Base-by-base conservation (phyloP, 176 grass and related monocot genomes). In the Bromus sterilis region DNA sequence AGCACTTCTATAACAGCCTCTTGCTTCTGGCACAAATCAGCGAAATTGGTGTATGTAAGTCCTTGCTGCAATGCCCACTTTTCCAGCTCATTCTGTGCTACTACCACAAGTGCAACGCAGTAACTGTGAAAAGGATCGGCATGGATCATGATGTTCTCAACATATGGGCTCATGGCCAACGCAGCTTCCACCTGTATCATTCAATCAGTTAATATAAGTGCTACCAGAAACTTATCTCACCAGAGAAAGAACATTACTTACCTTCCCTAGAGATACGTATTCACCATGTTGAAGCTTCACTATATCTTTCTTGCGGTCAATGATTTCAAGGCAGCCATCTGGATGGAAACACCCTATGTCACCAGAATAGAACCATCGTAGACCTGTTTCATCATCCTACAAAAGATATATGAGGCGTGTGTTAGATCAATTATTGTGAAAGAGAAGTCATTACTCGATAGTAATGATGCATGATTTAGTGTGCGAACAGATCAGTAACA, bases 241-340 rank as follows among this genome's bases (percentile, higher is more conserved):
- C 51, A 78, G 71, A 89, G 35, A 24, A 82, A 60, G 41, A 71
- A 78, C 21, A 71, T 29, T 48, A 32, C 14, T 25, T 73, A 99
- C 96, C 96, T 99, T 99, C 61, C 96, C 96, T 0, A 95, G 77
- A 86, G 93, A 99, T 71, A 99, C 86, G 76, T 99, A 99, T 99
- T 99, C 96, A 33, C 96, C 96, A 84, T 93, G 96, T 57, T 93
- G 91, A 79, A 99, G 96, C 77, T 99, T 99, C 59, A 99, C 96
- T 41, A 99, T 95, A 79, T 99, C 96, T 82, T 99, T 99, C 75
- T 99, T 99, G 28, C 93, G 86, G 76, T 99, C 93, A 78, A 99
- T 93, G 46, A 99, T 95, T 89, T 95, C 96, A 77, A 99, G 93
- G 80, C 93, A 95, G 28, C 96, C 96, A 76, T 93, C 96, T 69